Base-by-base conservation (phyloP, 768 basidiomycete species). In the Trametes gibbosa region DNA sequence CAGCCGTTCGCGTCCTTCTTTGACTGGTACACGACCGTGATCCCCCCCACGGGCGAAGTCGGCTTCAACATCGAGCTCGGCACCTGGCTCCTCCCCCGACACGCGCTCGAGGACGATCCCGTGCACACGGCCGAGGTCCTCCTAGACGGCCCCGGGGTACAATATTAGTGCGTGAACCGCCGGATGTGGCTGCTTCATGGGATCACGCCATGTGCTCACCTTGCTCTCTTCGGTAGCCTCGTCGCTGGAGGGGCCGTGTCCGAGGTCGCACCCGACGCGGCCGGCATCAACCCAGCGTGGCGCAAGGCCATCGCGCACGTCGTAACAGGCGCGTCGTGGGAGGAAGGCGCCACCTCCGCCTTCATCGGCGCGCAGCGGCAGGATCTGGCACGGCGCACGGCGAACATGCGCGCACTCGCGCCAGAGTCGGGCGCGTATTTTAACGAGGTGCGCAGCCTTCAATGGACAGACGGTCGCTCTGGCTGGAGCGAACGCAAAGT, bases 361-460 rank as follows among this genome's bases (percentile, higher is more conserved):
- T 65, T 61, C 16, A 70, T 74, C 12, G 48, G 63, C 8, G 8
- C 48, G 23, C 50, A 64, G 24, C 17, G 58, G 2, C 64, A 67
- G 7, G 49, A 56, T 0, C 45, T 72, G 2, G 56, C 63, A 24
- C 51, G 56, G 42, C 68, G 62, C 53, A 63, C 69, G 50, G 50
- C 63, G 3, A 52, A 72, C 6, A 67, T 74, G 16, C 66, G 74
- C 5, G 74, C 73, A 23, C 61, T 77, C 12, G 64, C 68, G 1
- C 72, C 72, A 1, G 43, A 65, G 8, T 67, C 69, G 4, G 79
- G 77, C 4, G 72, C 81, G 2, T 81, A 83, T 65, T 72, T 80
- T 45, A 80, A 82, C 61, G 81, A 84, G 75, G 81, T 77, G 23
- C 21, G 72, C n/a, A n/a, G n/a, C n/a, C n/a, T n/a, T n/a, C n/a